Evolutionary conservation across 192 early-diverging fungal species (phyloP).

Genomic region (Backusella circina): DNA sequence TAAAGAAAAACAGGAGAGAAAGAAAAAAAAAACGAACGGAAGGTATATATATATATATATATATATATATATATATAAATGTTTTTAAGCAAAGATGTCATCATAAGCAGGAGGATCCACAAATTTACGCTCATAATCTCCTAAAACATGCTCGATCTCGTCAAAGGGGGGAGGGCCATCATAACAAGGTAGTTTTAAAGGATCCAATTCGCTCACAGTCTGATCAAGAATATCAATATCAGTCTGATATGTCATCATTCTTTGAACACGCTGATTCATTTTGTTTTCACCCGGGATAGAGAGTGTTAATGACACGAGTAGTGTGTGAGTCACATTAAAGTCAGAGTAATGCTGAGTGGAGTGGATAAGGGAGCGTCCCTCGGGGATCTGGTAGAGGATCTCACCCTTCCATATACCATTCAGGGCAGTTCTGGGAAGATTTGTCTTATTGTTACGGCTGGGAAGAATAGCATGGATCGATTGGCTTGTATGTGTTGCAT

Average conservation of each 20-base stretch:
- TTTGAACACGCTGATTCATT: background rate
- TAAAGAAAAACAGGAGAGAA: background rate
- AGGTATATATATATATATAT: background rate
- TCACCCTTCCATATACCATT: background rate
- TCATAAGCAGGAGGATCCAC: background rate
- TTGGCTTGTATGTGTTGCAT: background rate
- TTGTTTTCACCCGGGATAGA: conserved; percentile 1
- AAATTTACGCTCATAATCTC: conserved; percentile 8
- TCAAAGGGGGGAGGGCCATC: conserved; percentile 8
- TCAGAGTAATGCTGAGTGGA: conserved; percentile 4
- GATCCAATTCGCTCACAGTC: background rate
- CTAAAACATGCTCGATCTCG: background rate
- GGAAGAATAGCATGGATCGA: background rate
- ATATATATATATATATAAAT: background rate
- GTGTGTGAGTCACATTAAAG: background rate
- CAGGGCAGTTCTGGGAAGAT: background rate
- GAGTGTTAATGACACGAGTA: conserved; percentile 5
- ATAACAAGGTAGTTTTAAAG: conserved; percentile 1
- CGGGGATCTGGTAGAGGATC: background rate
- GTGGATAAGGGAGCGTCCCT: background rate
- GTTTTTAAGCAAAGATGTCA: conserved; percentile 3
- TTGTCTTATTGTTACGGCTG: background rate
- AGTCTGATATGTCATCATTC: background rate
- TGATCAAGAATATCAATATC: conserved; percentile 7
- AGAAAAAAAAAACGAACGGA: background rate